Evolutionary conservation across 1,139 yeast genomes (phyloP).

Genomic region (Nematodospora anomalae): DNA sequence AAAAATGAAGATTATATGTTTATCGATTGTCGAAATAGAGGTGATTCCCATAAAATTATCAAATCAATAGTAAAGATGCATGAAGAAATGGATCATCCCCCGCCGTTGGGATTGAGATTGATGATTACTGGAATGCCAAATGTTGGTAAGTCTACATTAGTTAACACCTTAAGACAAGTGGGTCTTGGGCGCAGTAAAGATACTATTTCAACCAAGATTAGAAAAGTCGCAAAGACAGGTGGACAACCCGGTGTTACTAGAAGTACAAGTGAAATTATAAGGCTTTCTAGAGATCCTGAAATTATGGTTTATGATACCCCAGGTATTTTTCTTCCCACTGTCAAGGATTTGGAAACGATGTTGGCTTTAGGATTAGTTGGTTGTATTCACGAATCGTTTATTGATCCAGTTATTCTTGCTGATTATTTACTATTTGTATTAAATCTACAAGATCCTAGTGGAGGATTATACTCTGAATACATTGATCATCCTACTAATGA

Average conservation of each 20-base stretch:
- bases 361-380: slow-evolving; percentile 73
- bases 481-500: slow-evolving; percentile 72
- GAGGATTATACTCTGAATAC: slow-evolving; percentile 46
- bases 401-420: slow-evolving; percentile 85
- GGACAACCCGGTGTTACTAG: slow-evolving; percentile 91
- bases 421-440: slow-evolving; percentile 77
- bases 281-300: slow-evolving; percentile 61
- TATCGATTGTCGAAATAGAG: slow-evolving; percentile 56
- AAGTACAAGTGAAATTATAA: slow-evolving; percentile 72
- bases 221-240: slow-evolving; percentile 82
- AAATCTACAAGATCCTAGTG: slow-evolving; percentile 60
- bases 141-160: slow-evolving; percentile 93
- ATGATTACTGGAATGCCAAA: slow-evolving; percentile 95
- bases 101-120: slow-evolving; percentile 78
- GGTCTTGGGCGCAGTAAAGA: slow-evolving; percentile 31
- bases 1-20: slow-evolving; percentile 55
- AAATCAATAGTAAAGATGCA: slow-evolving; percentile 48
- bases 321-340: slow-evolving; percentile 83
- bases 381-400: slow-evolving; percentile 65
- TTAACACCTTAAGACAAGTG: slow-evolving; percentile 67
- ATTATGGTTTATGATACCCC: slow-evolving; percentile 87
- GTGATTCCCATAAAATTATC: slow-evolving; percentile 54
- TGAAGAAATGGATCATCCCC: slow-evolving; percentile 54
- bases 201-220: slow-evolving; percentile 34
- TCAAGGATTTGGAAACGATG: slow-evolving; percentile 68